Evolutionary conservation across 1,284 basidiomycete species (phyloP).

Genomic region (Agaricales sp.): DNA sequence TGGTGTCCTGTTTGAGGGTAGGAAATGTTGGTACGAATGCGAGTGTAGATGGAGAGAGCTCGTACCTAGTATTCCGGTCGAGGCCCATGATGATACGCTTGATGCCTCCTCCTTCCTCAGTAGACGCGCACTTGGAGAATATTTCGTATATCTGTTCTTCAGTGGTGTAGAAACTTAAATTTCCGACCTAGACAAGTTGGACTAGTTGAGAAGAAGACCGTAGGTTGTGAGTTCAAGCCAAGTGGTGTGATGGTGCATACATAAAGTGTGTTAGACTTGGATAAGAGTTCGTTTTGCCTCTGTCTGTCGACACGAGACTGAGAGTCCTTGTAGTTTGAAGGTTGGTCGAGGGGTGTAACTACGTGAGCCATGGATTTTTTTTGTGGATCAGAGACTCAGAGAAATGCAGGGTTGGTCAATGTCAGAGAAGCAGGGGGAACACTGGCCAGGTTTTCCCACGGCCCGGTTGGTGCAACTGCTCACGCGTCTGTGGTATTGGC

Average conservation of each 20-base stretch:
- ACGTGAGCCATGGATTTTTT: conserved; percentile 71
- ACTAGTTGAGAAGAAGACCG: conserved; percentile 7
- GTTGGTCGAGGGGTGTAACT: conserved; percentile 77
- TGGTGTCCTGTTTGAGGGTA: conserved; percentile 62
- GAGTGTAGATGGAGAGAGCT: conserved; percentile 1
- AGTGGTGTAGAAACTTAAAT: conserved; percentile 95
- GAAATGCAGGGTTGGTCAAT: conserved; percentile 3
- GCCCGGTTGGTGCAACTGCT: not conserved
- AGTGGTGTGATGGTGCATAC: conserved; percentile 33
- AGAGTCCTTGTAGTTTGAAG: conserved; percentile 92
- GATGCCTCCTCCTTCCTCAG: conserved; percentile 89
- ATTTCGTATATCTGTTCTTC: conserved; percentile 99
- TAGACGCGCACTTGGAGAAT: conserved; percentile 85
- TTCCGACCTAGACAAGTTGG: conserved; percentile 88
- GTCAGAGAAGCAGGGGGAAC: conserved; percentile 1
- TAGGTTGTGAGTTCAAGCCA: conserved; percentile 1
- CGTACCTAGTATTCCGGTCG: conserved; percentile 86
- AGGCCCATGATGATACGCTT: conserved; percentile 99
- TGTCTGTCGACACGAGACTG: conserved; percentile 67
- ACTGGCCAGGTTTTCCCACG: conserved; percentile 16
- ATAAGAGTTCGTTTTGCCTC: conserved; percentile 59
- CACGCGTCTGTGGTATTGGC: conserved; percentile 23
- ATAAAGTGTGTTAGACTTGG: conserved; percentile 70
- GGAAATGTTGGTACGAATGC: conserved; percentile 7
- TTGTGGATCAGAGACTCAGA: not conserved